Conservation (phyloP, 2,329 filamentous ascomycete species). For the Calonectria pteridis region DNA sequence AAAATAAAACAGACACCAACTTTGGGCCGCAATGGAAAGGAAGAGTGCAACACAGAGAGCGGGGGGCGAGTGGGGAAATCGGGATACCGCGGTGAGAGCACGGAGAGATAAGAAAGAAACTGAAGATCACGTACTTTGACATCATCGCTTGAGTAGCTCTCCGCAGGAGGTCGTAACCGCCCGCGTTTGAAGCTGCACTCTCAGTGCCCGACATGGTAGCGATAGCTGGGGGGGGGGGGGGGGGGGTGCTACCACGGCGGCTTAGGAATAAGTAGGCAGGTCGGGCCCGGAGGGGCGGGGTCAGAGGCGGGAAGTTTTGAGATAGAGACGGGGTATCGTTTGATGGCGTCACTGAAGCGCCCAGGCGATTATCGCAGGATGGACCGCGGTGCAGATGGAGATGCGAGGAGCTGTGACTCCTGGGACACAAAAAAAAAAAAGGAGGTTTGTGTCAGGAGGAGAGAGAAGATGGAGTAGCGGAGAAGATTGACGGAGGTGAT, state of each 20-base stretch:
- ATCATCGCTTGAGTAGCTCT: slow-evolving; percentile 74
- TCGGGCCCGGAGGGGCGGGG: slow-evolving; percentile 36
- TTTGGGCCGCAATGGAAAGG: slow-evolving; percentile 31
- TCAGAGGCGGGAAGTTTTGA: slow-evolving; percentile 34
- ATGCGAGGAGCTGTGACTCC: slow-evolving; percentile 26
- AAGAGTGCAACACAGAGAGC: slow-evolving; percentile 4
- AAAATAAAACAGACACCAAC: slow-evolving; percentile 20
- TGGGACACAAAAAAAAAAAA: background rate
- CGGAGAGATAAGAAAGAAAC: slow-evolving; percentile 38
- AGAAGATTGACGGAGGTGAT: slow-evolving; percentile 43
- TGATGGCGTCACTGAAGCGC: slow-evolving; percentile 35
- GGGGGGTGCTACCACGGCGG: slow-evolving; percentile 40
- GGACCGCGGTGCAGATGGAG: slow-evolving; percentile 16
- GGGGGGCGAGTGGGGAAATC: slow-evolving; percentile 19
- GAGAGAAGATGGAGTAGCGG: slow-evolving; percentile 37
- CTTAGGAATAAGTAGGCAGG: slow-evolving; percentile 35
- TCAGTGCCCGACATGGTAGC: slow-evolving; percentile 64
- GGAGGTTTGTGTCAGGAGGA: slow-evolving; percentile 37
- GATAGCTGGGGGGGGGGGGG: slow-evolving; percentile 39
- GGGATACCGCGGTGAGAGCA: slow-evolving; percentile 17
- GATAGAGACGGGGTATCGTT: slow-evolving; percentile 25
- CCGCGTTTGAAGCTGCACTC: slow-evolving; percentile 53
- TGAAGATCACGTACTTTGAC: slow-evolving; percentile 66
- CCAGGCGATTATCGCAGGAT: slow-evolving; percentile 29
- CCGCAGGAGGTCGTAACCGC: slow-evolving; percentile 68